A percentile compares a stretch with the other conserved stretches of the same genome.
These are phyloP conservation scores for Opeltia flavorubescens DNA, from an alignment of 495 filamentous ascomycete genomes.

Conservation along the genomic window DNA sequence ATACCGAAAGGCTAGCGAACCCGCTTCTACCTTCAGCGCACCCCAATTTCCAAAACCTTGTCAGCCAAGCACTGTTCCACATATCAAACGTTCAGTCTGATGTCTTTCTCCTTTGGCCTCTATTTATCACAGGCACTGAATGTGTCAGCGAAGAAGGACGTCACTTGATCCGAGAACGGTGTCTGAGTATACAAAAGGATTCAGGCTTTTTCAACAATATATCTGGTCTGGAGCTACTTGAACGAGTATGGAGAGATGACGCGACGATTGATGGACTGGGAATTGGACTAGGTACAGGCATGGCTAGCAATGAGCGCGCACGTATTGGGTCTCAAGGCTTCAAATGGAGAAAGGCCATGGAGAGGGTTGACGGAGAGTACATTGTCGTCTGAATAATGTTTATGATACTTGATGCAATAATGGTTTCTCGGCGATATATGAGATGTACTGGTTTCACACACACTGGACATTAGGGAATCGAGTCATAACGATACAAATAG, in stretches of 20 bases:
- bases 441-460: too few relatives aligned
- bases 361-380: slow-evolving; percentile 68
- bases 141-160: slow-evolving; percentile 75
- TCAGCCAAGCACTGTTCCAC: slow-evolving; percentile 67
- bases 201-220: slow-evolving; percentile 89
- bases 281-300: background rate
- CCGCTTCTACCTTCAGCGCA: slow-evolving; percentile 61
- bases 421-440: too few relatives aligned
- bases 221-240: slow-evolving; percentile 69
- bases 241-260: slow-evolving; percentile 62
- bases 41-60: slow-evolving; percentile 70
- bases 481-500: too few relatives aligned
- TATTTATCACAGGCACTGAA: slow-evolving; percentile 84
- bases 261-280: slow-evolving; percentile 10
- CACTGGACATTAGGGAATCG: too few relatives aligned
- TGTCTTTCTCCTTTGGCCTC: slow-evolving; percentile 87
- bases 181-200: slow-evolving; percentile 71
- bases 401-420: too few relatives aligned
- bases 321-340: slow-evolving; percentile 35
- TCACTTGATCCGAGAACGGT: slow-evolving; percentile 60
- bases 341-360: slow-evolving; percentile 66
- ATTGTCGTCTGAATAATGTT: slow-evolving; percentile 51
- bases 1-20: slow-evolving; percentile 76
- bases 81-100: slow-evolving; percentile 65
- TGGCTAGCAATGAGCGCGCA: background rate